These are phyloP conservation scores for Dunaliella sp. DNA, from an alignment of 139 green algal species.

Conservation along the genomic window DNA sequence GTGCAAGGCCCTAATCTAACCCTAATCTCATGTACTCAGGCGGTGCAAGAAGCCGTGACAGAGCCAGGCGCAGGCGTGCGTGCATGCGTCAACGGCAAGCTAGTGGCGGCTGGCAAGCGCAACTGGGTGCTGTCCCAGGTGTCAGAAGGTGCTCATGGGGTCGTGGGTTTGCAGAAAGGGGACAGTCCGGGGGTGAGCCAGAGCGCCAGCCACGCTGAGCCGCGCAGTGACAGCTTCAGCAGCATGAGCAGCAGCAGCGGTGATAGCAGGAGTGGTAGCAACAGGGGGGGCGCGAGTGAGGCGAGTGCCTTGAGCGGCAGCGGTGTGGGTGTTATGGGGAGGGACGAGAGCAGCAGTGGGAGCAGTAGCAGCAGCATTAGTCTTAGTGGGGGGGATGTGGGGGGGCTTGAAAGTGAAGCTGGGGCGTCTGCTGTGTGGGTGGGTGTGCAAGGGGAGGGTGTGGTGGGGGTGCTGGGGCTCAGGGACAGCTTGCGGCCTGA, in stretches of 20 bases:
- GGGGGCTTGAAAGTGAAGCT: constrained; percentile 32
- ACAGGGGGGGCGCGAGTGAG: background rate
- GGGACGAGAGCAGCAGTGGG: constrained; percentile 12
- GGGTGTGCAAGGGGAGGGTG: constrained; percentile 49
- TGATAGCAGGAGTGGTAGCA: background rate
- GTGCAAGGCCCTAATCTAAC: too few species aligned
- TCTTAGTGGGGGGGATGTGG: constrained; percentile 25
- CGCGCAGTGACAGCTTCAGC: too few species aligned
- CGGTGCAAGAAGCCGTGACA: constrained; percentile 36
- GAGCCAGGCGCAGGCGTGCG: background rate
- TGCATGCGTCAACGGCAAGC: constrained; percentile 11
- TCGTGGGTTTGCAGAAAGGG: too few species aligned
- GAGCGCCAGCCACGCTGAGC: too few species aligned
- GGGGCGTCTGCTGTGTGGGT: constrained; percentile 58
- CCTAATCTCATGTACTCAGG: too few species aligned
- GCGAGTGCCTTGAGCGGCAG: background rate
- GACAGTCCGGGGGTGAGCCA: too few species aligned
- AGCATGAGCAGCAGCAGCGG: too few species aligned
- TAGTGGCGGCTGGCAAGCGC: constrained; percentile 15
- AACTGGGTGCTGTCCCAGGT: background rate
- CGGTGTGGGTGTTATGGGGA: background rate
- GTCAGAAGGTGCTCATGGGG: too few species aligned
- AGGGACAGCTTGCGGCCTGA: constrained; percentile 71
- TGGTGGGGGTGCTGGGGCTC: constrained; percentile 67
- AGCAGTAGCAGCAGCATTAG: background rate